A percentile compares a stretch with the other conserved stretches of the same genome.
Conservation (phyloP, 495 filamentous ascomycete species). For the Tuber magnatum region DNA sequence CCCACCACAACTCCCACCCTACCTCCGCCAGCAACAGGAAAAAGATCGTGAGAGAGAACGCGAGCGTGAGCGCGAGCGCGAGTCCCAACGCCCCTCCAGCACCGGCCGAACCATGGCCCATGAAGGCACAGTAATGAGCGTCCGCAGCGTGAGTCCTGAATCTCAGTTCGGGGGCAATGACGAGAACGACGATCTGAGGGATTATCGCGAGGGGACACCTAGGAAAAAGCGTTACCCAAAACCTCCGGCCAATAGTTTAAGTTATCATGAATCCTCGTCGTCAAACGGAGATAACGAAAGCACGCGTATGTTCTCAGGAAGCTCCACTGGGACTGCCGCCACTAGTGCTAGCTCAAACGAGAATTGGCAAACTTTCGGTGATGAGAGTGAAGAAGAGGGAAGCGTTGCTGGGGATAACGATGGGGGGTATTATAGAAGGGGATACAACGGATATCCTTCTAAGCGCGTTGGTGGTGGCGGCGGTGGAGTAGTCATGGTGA, state of each 20-base stretch:
- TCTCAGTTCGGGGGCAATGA: neutral
- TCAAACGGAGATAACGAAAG: neutral
- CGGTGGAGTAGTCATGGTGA: neutral
- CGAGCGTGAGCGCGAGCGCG: neutral
- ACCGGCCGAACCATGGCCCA: neutral
- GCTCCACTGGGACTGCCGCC: neutral
- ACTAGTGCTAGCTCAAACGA: neutral
- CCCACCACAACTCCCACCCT: neutral
- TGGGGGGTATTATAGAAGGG: neutral
- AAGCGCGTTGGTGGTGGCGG: neutral
- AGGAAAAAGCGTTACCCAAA: neutral
- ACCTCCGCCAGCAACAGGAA: neutral
- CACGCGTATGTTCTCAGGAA: neutral
- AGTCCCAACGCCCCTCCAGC: neutral
- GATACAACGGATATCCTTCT: neutral
- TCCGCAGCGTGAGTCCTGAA: slow-evolving; percentile 16
- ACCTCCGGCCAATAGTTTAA: neutral
- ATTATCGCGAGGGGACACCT: neutral
- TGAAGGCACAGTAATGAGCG: slow-evolving; percentile 1
- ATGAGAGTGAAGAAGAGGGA: neutral
- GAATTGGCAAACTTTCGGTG: neutral
- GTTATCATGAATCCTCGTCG: neutral
- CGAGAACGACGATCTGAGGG: neutral
- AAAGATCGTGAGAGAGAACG: neutral
- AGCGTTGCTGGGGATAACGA: neutral